Evolutionary conservation across 108 stramenopile species (phyloP), one percentile per base, ranked within the genome.

Genomic region (Skeletonema menzelii): DNA sequence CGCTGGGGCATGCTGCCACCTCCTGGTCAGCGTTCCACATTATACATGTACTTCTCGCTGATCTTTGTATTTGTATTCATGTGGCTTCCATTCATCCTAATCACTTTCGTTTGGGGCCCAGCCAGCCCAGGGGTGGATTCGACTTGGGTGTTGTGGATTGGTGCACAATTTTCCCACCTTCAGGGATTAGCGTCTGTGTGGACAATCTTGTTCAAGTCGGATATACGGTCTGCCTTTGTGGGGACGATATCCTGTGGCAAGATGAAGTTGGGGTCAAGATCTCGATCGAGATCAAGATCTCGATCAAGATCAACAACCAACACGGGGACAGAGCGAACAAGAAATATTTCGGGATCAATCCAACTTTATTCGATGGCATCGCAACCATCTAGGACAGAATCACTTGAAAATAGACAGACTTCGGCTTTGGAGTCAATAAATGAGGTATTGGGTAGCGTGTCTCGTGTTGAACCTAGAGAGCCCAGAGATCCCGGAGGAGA

Each of bases 51-150:
- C 63, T 55, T 49, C 46, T 55, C 49, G 46, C 49, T 64, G 46
- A 27, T 64, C n/a, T 64, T 64, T 55, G 63, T 64, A 19, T 64
- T 64, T 15, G 42, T 47, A 13, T 24, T 27, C 47, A 64, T 64
- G 63, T 64, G 63, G 63, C 46, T 64, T 14, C 63, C 63, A 47
- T 64, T 56, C 63, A 64, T 64, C 44, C 14, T 64, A 8, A 59
- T 59, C 15, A 40, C 58, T 8, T 59, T 59, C 24, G 37, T 31
- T 40, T 27, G 27, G 35, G 58, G 58, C 4, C 58, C 58, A 40
- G 58, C 58, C 14, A 7, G 20, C 27, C 58, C 58, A 34, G 58
- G 58, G 15, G 58, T 59, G 8, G 58, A 59, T 38, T 59, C 58
- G 58, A 38, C 58, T 5, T 59, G 58, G 58, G 35, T 59, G 11